These are phyloP conservation scores for Vigna hirtella DNA, from an alignment of 306 rosid species.

Conservation along the genomic window DNA sequence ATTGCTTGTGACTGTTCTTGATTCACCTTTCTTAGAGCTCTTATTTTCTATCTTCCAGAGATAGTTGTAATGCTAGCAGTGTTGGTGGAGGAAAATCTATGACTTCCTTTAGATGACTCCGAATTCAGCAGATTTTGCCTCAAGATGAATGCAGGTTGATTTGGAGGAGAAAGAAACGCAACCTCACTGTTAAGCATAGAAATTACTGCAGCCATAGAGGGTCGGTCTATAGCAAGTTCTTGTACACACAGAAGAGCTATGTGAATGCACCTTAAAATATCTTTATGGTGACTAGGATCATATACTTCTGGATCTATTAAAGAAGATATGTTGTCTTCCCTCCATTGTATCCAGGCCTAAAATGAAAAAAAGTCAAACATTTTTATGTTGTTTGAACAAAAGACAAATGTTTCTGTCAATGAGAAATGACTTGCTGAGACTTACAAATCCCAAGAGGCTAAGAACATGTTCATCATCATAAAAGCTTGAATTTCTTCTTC, in stretches of 20 bases:
- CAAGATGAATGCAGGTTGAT: conserved; percentile 41
- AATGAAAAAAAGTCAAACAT: neutral
- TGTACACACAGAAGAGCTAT: conserved; percentile 50
- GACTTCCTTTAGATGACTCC: neutral
- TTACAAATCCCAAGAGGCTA: conserved; percentile 40
- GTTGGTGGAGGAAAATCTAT: neutral
- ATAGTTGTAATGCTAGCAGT: neutral
- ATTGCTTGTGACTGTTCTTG: neutral
- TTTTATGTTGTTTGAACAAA: neutral
- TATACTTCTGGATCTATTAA: conserved; percentile 31
- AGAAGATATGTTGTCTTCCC: neutral
- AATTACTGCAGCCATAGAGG: conserved; percentile 38
- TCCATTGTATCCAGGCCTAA: conserved; percentile 50
- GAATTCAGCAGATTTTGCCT: conserved; percentile 12
- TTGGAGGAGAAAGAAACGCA: conserved; percentile 32
- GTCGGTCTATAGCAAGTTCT: conserved; percentile 40
- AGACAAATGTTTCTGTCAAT: neutral
- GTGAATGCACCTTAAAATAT: conserved; percentile 45
- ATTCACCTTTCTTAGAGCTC: neutral
- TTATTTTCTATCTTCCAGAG: conserved; percentile 15
- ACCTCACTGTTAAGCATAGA: conserved; percentile 49
- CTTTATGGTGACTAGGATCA: neutral
- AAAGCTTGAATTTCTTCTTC: conserved; percentile 39
- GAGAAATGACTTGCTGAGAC: neutral
- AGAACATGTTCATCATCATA: conserved; percentile 2